Base-by-base conservation (phyloP, 306 rosid genomes). In the Trichosanthes truncata region DNA sequence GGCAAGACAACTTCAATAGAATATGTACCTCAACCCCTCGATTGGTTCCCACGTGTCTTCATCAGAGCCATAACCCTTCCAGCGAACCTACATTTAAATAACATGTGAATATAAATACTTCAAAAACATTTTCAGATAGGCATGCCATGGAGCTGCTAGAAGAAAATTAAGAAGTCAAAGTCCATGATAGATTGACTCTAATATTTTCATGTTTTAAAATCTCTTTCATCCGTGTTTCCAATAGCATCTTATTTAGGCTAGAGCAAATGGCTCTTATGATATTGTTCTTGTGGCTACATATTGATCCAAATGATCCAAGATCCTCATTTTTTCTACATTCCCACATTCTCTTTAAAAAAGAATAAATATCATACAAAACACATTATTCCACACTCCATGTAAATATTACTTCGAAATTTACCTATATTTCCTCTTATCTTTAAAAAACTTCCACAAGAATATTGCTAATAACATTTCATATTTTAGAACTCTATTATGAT, bases 41-140 rank as follows among this genome's bases (percentile, higher is more conserved):
- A 89, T 75, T 40, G 98, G 98, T 83, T 94, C 98, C 98, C 97
- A 94, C 1, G 94, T 65, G 71, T 94, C 97, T 38, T 56, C 89
- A 7, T 84, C 86, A 52, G 89, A 13, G 12, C 78, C 96, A 77
- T 94, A 92, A 6, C 96, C 96, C 79, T 89, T 92, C 98, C 98
- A 94, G 3, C 62, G 76, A 68, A 94, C 91, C 98, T 94, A 79
- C 60, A 82, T 21, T 29, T 15, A 29, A 9, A 60, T 41, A 36
- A 76, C 46, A 65, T n/a, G 52, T 2, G 45, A 36, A 65, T n/a
- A 38, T 40, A 20, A 8, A 38, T 20, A 40, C 52, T 3, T 40
- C 17, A n/a, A 40, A 66, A 66, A 65, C 10, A 36, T 25, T 17
- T 36, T 17, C 0, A 35, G 48, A 38, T 40, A n/a, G 31, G 25